Evolutionary conservation across 78 protist species (phyloP).

Genomic region (Acrasis kona): DNA sequence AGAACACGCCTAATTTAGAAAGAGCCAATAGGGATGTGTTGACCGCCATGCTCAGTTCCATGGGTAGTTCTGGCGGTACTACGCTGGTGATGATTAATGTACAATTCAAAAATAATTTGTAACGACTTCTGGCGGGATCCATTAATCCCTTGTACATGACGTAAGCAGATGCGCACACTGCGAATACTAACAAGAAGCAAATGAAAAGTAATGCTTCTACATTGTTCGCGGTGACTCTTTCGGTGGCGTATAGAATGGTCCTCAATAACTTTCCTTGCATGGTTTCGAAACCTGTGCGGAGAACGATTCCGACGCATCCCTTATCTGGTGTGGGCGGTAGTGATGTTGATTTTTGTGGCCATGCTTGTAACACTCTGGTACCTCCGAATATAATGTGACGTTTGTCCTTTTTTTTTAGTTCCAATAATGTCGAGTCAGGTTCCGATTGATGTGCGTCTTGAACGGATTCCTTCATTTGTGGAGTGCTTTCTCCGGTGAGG

Average conservation of each 20-base stretch:
- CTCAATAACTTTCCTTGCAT: constrained; percentile 87
- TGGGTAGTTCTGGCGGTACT: constrained; percentile 99
- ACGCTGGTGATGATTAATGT: constrained; percentile 86
- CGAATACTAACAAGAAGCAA: constrained; percentile 74
- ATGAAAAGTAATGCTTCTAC: constrained; percentile 76
- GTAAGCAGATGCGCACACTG: constrained; percentile 73
- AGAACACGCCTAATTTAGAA: constrained; percentile 67
- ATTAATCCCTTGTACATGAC: constrained; percentile 46
- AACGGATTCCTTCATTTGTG: constrained; percentile 70
- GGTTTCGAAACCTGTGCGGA: constrained; percentile 82
- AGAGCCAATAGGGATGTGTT: constrained; percentile 60
- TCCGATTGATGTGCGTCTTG: no score
- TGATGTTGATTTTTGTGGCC: background rate
- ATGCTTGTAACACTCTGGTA: constrained; percentile 61
- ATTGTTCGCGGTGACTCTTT: constrained; percentile 62
- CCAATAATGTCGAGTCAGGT: background rate
- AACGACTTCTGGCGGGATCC: constrained; percentile 34
- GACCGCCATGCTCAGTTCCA: constrained; percentile 94
- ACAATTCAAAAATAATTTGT: constrained; percentile 80
- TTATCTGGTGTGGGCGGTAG: background rate
- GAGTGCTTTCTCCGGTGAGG: constrained; percentile 95
- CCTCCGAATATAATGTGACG: constrained; percentile 69
- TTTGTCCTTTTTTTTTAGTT: constrained; percentile 27
- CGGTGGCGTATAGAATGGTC: constrained; percentile 76
- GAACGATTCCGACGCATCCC: constrained; percentile 29